A percentile compares a stretch with the other conserved stretches of the same genome.
phyloP scores from a whole-genome alignment of 2,329 filamentous ascomycete genomes.

The Pyricularia pennisetigena region DNA sequence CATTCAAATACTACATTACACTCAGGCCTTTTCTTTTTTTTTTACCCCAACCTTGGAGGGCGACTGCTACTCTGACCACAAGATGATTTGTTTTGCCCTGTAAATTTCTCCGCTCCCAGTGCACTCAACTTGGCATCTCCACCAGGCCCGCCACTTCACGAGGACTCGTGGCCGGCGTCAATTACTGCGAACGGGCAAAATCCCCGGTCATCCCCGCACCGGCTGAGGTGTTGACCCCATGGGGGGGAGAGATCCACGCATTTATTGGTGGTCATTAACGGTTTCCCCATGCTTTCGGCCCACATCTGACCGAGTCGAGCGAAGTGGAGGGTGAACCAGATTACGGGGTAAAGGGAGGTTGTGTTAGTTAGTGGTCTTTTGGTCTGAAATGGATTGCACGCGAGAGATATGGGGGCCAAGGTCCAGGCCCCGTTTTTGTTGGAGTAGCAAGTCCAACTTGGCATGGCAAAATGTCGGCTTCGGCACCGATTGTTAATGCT shows the following conservation, averaged over 20 bases:
- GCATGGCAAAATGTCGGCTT: neutral
- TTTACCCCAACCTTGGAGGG: neutral
- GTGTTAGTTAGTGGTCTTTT: neutral
- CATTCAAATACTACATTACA: neutral
- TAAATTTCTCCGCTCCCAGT: neutral
- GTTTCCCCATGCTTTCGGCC: neutral
- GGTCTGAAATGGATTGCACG: too few relatives aligned
- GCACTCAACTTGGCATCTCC: too few relatives aligned
- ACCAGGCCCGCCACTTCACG: neutral
- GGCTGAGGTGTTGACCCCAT: neutral
- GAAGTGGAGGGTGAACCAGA: neutral
- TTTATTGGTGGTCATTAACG: neutral
- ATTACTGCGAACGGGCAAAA: neutral
- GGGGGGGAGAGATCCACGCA: neutral
- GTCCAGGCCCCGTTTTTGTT: neutral
- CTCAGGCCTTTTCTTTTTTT: neutral
- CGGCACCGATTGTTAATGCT: neutral
- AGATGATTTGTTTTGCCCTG: neutral
- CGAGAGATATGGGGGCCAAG: neutral
- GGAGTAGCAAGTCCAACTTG: neutral
- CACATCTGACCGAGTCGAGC: neutral
- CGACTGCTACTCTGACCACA: neutral
- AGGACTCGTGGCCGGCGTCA: neutral
- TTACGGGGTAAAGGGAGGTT: neutral
- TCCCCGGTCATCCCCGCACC: neutral